Evolutionary conservation across 495 filamentous ascomycete genomes (phyloP).

Genomic region (Filosporella fistucella): DNA sequence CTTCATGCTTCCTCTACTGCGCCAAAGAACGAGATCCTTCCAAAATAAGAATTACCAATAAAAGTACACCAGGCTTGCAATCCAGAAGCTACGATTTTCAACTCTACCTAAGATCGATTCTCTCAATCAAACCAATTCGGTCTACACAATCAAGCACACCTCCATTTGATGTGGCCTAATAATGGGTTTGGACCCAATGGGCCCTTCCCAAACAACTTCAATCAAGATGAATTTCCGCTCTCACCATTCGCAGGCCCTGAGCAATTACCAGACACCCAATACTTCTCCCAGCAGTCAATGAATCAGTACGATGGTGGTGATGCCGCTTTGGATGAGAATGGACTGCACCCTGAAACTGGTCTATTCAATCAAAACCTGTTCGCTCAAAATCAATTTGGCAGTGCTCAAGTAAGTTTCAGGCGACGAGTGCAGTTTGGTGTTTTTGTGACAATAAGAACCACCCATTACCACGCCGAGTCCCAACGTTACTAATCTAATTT

Average conservation of each 20-base stretch:
- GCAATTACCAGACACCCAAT: neutral
- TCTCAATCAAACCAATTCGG: neutral
- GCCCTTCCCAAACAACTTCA: conserved; percentile 11
- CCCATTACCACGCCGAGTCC: too few species aligned
- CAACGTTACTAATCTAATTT: too few species aligned
- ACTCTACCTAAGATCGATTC: too few species aligned
- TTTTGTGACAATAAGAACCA: too few species aligned
- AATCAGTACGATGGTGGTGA: conserved; percentile 4
- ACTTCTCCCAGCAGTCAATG: conserved; percentile 6
- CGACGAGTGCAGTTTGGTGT: too few species aligned
- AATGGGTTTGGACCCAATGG: conserved; percentile 16
- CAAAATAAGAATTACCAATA: too few species aligned
- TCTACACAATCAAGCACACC: neutral
- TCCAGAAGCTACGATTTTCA: too few species aligned
- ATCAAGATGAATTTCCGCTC: conserved; percentile 11
- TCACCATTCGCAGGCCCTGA: conserved; percentile 9
- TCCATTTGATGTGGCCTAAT: conserved; percentile 17
- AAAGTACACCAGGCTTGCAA: too few species aligned
- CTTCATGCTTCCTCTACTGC: too few species aligned
- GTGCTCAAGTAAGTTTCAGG: conserved; percentile 17
- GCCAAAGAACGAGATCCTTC: too few species aligned
- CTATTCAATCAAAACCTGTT: conserved; percentile 16
- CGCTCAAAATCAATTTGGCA: conserved; percentile 18
- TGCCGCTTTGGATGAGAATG: conserved; percentile 5
- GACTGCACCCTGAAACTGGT: conserved; percentile 13